phyloP scores from a whole-genome alignment of 2,329 filamentous ascomycete species.

The Fusarium pseudocircinatum region DNA sequence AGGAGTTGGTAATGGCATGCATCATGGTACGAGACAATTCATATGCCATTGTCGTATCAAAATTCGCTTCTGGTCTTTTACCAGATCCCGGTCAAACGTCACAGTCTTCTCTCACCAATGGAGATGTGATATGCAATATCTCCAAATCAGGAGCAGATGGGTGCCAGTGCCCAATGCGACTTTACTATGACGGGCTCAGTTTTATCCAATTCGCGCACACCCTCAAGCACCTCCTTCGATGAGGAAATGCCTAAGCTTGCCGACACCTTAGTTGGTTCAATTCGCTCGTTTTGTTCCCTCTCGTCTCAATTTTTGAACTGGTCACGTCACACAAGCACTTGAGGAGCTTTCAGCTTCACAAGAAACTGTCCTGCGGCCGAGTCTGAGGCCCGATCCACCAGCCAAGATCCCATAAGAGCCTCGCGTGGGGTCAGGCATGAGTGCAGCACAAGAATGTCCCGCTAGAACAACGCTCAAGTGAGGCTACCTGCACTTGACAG shows the following conservation, averaged over 20 bases:
- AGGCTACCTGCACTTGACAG: constrained; percentile 42
- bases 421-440: constrained; percentile 44
- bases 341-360: constrained; percentile 20
- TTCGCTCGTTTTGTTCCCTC: constrained; percentile 16
- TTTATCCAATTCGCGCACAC: constrained; percentile 24
- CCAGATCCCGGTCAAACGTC: not conserved
- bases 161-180: constrained; percentile 31
- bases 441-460: constrained; percentile 37
- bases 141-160: not conserved
- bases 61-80: not conserved
- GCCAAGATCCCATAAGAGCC: constrained; percentile 29
- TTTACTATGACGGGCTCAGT: not conserved
- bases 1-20: constrained; percentile 1
- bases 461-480: constrained; percentile 30
- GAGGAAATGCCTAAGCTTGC: constrained; percentile 22
- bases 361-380: constrained; percentile 27
- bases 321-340: constrained; percentile 29
- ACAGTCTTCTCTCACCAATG: constrained; percentile 12
- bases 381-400: constrained; percentile 30
- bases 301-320: constrained; percentile 18
- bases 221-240: constrained; percentile 26
- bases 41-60: constrained; percentile 25
- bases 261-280: constrained; percentile 3
- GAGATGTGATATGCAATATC: constrained; percentile 8
- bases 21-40: not conserved